Evolutionary conservation across 1,139 yeast species (phyloP).

Genomic region (Hansenula anomala): DNA sequence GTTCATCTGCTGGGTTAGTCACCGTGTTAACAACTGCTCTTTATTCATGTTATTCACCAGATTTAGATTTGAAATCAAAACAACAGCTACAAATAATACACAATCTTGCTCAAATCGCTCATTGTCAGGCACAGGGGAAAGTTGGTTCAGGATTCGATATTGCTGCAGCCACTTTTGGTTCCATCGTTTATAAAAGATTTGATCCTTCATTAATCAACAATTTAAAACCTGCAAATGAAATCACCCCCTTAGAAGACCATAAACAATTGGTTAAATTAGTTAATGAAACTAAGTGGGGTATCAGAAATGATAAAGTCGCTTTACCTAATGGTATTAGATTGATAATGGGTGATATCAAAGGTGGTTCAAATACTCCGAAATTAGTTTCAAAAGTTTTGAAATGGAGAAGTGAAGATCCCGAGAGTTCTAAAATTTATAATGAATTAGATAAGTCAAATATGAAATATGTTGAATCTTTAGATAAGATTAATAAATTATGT

Average conservation of each 20-base stretch:
- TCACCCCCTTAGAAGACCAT: slow-evolving; percentile 20
- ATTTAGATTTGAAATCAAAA: slow-evolving; percentile 25
- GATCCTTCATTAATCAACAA: slow-evolving; percentile 45
- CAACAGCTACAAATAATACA: slow-evolving; percentile 44
- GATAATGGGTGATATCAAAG: slow-evolving; percentile 88
- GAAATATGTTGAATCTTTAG: slow-evolving; percentile 46
- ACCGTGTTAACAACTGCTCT: slow-evolving; percentile 75
- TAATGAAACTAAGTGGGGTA: slow-evolving; percentile 52
- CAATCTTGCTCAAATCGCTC: slow-evolving; percentile 83
- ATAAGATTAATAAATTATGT: slow-evolving; percentile 32
- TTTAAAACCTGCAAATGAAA: slow-evolving; percentile 23
- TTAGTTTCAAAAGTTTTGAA: slow-evolving; percentile 69
- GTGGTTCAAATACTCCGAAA: slow-evolving; percentile 93
- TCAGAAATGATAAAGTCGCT: slow-evolving; percentile 45
- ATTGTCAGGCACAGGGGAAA: slow-evolving; percentile 90
- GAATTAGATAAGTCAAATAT: slow-evolving; percentile 55
- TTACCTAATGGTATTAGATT: slow-evolving; percentile 66
- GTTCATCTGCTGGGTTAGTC: slow-evolving; percentile 93
- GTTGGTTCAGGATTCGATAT: slow-evolving; percentile 97
- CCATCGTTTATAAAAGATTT: slow-evolving; percentile 77
- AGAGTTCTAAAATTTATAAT: slow-evolving; percentile 48
- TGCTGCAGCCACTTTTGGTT: slow-evolving; percentile 91
- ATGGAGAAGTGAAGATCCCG: slow-evolving; percentile 58
- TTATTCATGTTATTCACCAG: slow-evolving; percentile 38
- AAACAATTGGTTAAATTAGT: slow-evolving; percentile 34